These are phyloP conservation scores for Durio zibethinus DNA, from an alignment of 345 rosid species.

Conservation along the genomic window DNA sequence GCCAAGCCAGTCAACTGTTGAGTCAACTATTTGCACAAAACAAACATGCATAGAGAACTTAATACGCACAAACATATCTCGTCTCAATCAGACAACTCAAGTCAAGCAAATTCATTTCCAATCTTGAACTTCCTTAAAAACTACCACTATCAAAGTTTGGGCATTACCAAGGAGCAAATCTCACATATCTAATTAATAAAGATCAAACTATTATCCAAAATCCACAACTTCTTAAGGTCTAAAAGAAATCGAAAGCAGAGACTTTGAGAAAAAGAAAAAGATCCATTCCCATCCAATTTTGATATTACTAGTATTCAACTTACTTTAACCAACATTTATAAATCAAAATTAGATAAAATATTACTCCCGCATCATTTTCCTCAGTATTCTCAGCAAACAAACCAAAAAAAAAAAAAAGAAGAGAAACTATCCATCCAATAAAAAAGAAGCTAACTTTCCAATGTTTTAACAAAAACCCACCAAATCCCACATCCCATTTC, in stretches of 20 bases:
- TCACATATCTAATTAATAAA: background rate
- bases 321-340: background rate
- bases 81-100: background rate
- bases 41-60: background rate
- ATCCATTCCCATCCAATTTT: background rate
- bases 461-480: background rate
- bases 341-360: background rate
- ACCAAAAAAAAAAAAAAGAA: background rate
- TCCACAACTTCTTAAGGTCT: slow-evolving; percentile 3
- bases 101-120: background rate
- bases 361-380: background rate
- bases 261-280: background rate
- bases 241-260: background rate
- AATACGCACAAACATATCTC: background rate
- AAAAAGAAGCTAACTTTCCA: slow-evolving; percentile 1
- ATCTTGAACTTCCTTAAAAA: background rate
- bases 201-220: background rate
- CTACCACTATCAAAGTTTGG: background rate
- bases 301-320: background rate
- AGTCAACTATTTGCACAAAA: background rate
- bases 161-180: background rate
- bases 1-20: background rate
- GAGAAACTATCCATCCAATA: background rate
- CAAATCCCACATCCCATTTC: slow-evolving; percentile 2
- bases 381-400: slow-evolving; percentile 13